Base-by-base conservation (phyloP, 768 basidiomycete genomes). In the Kwoniella newhampshirensis region DNA sequence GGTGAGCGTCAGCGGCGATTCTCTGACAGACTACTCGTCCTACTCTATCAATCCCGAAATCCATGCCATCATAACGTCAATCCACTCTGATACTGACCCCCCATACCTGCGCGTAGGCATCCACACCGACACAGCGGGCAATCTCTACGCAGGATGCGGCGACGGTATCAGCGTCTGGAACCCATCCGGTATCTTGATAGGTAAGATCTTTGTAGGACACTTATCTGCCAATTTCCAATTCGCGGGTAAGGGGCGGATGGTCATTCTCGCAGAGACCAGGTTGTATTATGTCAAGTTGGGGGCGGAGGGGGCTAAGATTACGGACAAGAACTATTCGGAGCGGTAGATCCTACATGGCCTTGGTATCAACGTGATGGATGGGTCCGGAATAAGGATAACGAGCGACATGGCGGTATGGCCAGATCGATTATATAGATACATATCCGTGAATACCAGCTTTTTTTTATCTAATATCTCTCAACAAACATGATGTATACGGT, bases 111-210 rank as follows among this genome's bases (percentile, higher is more conserved):
- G 17, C 37, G 13, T 44, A 68, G 68, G 70, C 17, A 54, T 73
- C n/a, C 72, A 72, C 53, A 62, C 59, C 56, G 72, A 73, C 43
- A 39, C 57, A 15, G 46, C 58, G 7, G 73, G 71, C n/a, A 73
- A 74, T 44, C 60, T 76, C 25, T 76, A 68, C 52, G 62, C 67
- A 20, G 67, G 63, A 13, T 53, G 54, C 41, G 68, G 71, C 15
- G 75, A 76, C 44, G 73, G 73, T 26, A 62, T 76, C 21, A 54
- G 60, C 7, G 73, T 75, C 8, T 75, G 60, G 60, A 65, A 66
- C 37, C 70, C 71, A 2, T 48, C 58, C 3, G 73, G 73, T 25
- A 63, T 44, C 20, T 57, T 76, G 4, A 49, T 74, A n/a, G 75
- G 75, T 54, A 74, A 73, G 62, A 73, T 76, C 57, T 76, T 56